Evolutionary conservation across 305 asterid species (phyloP).

Genomic region (Fraxinus ornus): DNA sequence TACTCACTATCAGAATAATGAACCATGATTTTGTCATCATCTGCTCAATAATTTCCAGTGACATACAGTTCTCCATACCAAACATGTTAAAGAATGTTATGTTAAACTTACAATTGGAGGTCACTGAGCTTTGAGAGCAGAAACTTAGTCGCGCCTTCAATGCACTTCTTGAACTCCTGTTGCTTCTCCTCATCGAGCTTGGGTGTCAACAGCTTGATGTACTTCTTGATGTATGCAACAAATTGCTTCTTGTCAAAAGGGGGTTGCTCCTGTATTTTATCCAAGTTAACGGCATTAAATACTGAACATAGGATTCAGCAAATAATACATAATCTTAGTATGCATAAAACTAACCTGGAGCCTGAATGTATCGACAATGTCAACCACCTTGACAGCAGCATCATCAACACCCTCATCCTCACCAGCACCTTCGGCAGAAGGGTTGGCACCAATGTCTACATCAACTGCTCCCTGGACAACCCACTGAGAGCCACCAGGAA

Average conservation of each 20-base stretch:
- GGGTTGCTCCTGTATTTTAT: slow-evolving; percentile 59
- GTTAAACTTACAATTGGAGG: slow-evolving; percentile 58
- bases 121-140: slow-evolving; percentile 60
- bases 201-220: slow-evolving; percentile 55
- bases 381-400: slow-evolving; percentile 60
- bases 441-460: slow-evolving; percentile 76
- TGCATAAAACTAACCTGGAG: slow-evolving; percentile 48
- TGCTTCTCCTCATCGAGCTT: slow-evolving; percentile 53
- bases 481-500: slow-evolving; percentile 47
- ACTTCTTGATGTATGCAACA: slow-evolving; percentile 55
- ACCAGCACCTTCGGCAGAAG: slow-evolving; percentile 79
- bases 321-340: not conserved
- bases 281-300: not conserved
- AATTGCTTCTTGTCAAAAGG: slow-evolving; percentile 73
- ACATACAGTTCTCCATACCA: not conserved
- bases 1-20: not conserved
- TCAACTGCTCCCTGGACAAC: slow-evolving; percentile 62
- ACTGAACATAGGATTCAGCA: not conserved
- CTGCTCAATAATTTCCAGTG: not conserved
- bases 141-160: slow-evolving; percentile 70
- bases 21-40: not conserved
- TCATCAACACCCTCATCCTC: slow-evolving; percentile 80
- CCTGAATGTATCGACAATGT: slow-evolving; percentile 75
- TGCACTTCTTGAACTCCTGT: slow-evolving; percentile 52
- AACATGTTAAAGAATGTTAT: not conserved